Base-by-base conservation (phyloP, 257 asterid species). In the Petrea volubilis region DNA sequence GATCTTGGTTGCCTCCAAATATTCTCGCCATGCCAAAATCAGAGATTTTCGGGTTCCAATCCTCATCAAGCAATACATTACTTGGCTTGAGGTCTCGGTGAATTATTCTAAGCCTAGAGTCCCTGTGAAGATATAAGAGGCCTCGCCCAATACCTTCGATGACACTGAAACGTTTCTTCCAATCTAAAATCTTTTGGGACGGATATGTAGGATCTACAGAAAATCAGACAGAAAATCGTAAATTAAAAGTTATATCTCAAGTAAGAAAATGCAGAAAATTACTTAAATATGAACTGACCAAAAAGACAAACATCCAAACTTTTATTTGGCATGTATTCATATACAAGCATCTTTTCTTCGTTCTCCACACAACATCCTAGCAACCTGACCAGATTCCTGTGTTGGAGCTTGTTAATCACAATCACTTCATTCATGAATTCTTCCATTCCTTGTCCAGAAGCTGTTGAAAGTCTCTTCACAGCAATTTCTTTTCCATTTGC, bases 11-110 rank as follows among this genome's bases (percentile, higher is more conserved):
- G 61, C 86, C 84, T 14, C 84, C 84, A 43, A 89, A 86, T 33
- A 85, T 81, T 60, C 85, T 81, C 1, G 93, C 96, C 87, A 83
- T 79, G 15, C 93, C 96, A 29, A 89, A 89, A 71, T 89, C 93
- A 0, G 93, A 89, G 43, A 89, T 89, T 72, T 85, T 89, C 0
- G 93, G 93, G 72, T 83, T 84, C 87, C 84, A 71, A 25, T 81
- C 81, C 60, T 87, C 86, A 53, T 89, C 93, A 18, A 88, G 81
- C 74, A 88, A 53, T 8, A 88, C 80, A 27, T 86, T 88, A 59
- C 89, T 83, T 17, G 93, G 79, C 59, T 88, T 88, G 38, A 88
- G 86, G 77, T 88, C 96, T 14, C 93, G 74, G 36, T 88, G 93
- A 46, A 88, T 83, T 68, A 86, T 84, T 64, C 80, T 78, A 12